Percentiles rank a stretch among this genome's conserved stretches.
phyloP scores from a whole-genome alignment of 495 filamentous ascomycete genomes.

The Copromyces sp. region DNA sequence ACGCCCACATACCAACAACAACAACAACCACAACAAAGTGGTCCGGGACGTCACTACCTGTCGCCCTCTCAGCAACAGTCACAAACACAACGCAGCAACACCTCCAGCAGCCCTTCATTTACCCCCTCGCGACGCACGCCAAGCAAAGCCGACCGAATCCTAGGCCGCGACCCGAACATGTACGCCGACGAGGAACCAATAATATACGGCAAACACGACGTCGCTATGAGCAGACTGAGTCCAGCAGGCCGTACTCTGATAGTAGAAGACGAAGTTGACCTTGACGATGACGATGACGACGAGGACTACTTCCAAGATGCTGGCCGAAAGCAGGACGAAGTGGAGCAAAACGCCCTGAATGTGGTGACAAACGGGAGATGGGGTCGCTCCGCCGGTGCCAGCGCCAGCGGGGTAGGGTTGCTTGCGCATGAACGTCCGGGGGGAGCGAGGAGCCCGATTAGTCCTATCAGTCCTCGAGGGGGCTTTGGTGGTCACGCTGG shows the following conservation, averaged over 20 bases:
- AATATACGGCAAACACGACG: slow-evolving; percentile 12
- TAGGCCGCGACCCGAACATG: slow-evolving; percentile 39
- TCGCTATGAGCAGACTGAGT: slow-evolving; percentile 34
- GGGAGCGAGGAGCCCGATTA: not conserved
- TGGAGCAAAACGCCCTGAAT: slow-evolving; percentile 31
- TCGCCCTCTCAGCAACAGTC: not conserved
- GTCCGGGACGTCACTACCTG: slow-evolving; percentile 26
- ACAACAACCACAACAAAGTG: slow-evolving; percentile 1
- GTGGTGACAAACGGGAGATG: slow-evolving; percentile 33
- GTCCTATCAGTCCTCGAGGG: not conserved
- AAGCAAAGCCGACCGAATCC: slow-evolving; percentile 40
- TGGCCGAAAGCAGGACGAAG: slow-evolving; percentile 14
- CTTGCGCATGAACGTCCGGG: slow-evolving; percentile 15
- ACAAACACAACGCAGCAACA: not conserved
- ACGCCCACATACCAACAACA: not conserved
- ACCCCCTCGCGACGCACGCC: slow-evolving; percentile 18
- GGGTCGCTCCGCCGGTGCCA: slow-evolving; percentile 23
- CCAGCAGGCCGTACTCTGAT: slow-evolving; percentile 26
- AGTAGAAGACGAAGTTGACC: slow-evolving; percentile 20
- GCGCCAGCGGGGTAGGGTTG: slow-evolving; percentile 25
- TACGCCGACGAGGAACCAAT: slow-evolving; percentile 28
- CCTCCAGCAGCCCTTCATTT: not conserved
- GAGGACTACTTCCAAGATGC: not conserved
- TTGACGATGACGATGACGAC: slow-evolving; percentile 11
- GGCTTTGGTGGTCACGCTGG: not conserved